A percentile compares a stretch with the other conserved stretches of the same genome.
phyloP scores from a whole-genome alignment of 306 rosid genomes.

The Cicer cuneatum region DNA sequence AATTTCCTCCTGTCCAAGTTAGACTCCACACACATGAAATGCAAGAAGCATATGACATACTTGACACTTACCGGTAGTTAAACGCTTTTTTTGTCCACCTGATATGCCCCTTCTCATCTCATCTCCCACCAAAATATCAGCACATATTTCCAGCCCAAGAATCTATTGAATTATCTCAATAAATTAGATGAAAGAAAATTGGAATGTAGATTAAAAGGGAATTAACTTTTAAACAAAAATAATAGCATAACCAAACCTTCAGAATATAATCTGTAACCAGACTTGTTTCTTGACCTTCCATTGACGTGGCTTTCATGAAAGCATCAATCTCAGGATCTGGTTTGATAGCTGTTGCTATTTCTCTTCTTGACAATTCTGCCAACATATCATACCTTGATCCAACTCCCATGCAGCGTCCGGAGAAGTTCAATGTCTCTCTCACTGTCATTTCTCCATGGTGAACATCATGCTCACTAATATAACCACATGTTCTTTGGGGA shows the following conservation, averaged over 20 bases:
- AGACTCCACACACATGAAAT: constrained; percentile 8
- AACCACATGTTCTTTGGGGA: constrained; percentile 87
- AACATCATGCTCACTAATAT: constrained; percentile 86
- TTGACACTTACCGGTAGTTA: constrained; percentile 69
- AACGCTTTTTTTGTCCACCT: constrained; percentile 90
- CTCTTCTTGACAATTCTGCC: constrained; percentile 64
- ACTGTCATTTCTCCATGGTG: constrained; percentile 81
- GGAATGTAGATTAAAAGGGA: not conserved
- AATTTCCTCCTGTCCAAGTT: too few relatives aligned
- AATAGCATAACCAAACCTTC: constrained; percentile 59
- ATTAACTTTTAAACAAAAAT: not conserved
- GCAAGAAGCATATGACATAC: not conserved
- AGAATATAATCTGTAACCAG: constrained; percentile 70
- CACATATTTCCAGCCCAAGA: constrained; percentile 80
- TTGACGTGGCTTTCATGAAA: constrained; percentile 77
- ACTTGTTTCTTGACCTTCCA: constrained; percentile 65
- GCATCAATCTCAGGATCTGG: constrained; percentile 78
- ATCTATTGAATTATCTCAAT: constrained; percentile 51
- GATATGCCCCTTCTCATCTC: constrained; percentile 91
- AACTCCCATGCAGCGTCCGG: constrained; percentile 74
- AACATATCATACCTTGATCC: constrained; percentile 71
- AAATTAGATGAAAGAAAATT: constrained; percentile 19
- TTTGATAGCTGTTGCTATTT: constrained; percentile 57
- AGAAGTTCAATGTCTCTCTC: constrained; percentile 70
- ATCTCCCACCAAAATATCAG: constrained; percentile 82